These are phyloP conservation scores for Trichoderma sp. DNA, from an alignment of 2,329 filamentous ascomycete genomes.

Conservation along the genomic window DNA sequence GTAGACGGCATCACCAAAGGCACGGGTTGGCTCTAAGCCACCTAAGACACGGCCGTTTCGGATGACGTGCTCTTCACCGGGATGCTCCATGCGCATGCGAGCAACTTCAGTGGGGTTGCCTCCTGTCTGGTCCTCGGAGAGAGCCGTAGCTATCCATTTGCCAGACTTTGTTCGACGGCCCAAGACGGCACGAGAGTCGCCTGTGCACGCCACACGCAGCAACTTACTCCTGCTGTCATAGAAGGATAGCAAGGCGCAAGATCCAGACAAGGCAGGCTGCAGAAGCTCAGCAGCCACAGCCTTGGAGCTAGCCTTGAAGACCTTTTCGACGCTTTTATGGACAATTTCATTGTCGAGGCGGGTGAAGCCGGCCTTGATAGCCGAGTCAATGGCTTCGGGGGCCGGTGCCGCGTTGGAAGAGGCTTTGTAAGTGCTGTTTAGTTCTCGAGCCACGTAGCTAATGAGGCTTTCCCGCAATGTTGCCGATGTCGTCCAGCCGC, in stretches of 20 bases:
- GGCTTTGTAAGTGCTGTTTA: slow-evolving; percentile 87
- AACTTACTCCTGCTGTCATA: slow-evolving; percentile 87
- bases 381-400: slow-evolving; percentile 77
- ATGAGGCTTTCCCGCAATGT: slow-evolving; percentile 92
- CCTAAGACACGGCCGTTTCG: slow-evolving; percentile 87
- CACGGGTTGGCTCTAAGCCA: slow-evolving; percentile 85
- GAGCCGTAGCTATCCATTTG: slow-evolving; percentile 51
- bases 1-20: slow-evolving; percentile 95
- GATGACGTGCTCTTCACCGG: slow-evolving; percentile 83
- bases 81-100: slow-evolving; percentile 80
- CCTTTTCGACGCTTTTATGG: slow-evolving; percentile 86
- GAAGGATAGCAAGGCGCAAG: slow-evolving; percentile 92
- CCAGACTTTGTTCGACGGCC: slow-evolving; percentile 17
- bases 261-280: slow-evolving; percentile 91
- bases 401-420: slow-evolving; percentile 62
- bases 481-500: slow-evolving; percentile 96
- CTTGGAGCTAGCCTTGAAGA: slow-evolving; percentile 84
- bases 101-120: slow-evolving; percentile 80
- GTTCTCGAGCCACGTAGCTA: slow-evolving; percentile 84
- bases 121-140: slow-evolving; percentile 93
- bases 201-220: slow-evolving; percentile 90
- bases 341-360: slow-evolving; percentile 92
- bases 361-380: slow-evolving; percentile 89
- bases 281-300: slow-evolving; percentile 87
- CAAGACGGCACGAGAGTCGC: slow-evolving; percentile 94